phyloP scores from a whole-genome alignment of 2,329 filamentous ascomycete species.

The Trichoderma hamatum region DNA sequence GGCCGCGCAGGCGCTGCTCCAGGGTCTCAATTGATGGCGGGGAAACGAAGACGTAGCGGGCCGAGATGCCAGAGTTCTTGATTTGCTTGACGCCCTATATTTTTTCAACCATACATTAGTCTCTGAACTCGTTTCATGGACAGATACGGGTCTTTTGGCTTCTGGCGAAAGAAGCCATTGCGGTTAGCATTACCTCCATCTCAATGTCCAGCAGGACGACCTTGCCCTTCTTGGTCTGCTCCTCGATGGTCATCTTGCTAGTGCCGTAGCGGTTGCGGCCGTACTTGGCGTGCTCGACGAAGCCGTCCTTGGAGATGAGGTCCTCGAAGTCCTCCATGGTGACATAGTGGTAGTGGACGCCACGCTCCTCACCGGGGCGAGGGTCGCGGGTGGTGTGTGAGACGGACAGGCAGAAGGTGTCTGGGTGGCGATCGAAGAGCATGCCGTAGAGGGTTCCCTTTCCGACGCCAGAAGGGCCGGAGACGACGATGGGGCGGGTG shows the following conservation, averaged over 20 bases:
- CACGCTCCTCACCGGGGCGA: constrained; percentile 73
- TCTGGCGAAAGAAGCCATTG: background rate
- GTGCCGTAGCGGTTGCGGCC: constrained; percentile 88
- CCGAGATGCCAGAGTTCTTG: constrained; percentile 71
- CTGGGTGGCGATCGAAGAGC: constrained; percentile 62
- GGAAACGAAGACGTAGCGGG: constrained; percentile 82
- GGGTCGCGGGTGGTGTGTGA: constrained; percentile 81
- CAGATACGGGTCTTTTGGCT: background rate
- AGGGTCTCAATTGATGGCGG: constrained; percentile 76
- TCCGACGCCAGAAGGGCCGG: constrained; percentile 75
- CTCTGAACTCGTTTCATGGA: background rate
- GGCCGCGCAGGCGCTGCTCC: constrained; percentile 72
- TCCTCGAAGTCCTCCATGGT: constrained; percentile 67
- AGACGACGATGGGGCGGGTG: constrained; percentile 71
- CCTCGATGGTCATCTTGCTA: constrained; percentile 75
- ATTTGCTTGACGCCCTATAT: constrained; percentile 82
- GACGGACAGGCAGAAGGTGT: constrained; percentile 58
- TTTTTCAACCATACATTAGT: constrained; percentile 2
- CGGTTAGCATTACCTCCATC: constrained; percentile 71
- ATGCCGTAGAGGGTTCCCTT: constrained; percentile 78
- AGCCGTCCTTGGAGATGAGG: constrained; percentile 69
- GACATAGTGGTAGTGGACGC: constrained; percentile 81
- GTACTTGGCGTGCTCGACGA: constrained; percentile 86
- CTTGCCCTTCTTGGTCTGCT: constrained; percentile 69
- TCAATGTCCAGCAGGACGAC: constrained; percentile 92